phyloP scores from a whole-genome alignment of 1,284 basidiomycete species.

The Apiotrichum siamense region DNA sequence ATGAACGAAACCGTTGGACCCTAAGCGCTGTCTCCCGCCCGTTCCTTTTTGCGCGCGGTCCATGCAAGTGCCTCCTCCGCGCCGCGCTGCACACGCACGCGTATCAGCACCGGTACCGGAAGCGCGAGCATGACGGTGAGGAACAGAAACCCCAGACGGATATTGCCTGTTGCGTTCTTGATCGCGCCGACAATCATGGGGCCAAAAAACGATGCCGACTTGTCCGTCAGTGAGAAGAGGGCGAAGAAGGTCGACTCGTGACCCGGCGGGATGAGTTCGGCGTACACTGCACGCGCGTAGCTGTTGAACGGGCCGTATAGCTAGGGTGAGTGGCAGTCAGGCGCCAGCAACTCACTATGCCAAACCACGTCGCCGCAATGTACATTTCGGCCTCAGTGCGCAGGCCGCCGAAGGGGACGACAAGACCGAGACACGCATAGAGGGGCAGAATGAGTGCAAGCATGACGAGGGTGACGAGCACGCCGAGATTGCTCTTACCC shows the following conservation, averaged over 20 bases:
- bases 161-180: constrained; percentile 77
- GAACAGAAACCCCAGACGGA: constrained; percentile 83
- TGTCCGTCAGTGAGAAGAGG: constrained; percentile 82
- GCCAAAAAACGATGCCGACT: constrained; percentile 78
- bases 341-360: constrained; percentile 54
- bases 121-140: constrained; percentile 70
- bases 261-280: constrained; percentile 44
- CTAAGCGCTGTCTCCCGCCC: no score
- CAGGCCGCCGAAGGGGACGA: constrained; percentile 59
- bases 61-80: constrained; percentile 54
- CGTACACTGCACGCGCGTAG: constrained; percentile 44
- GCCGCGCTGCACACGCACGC: constrained; percentile 64
- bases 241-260: constrained; percentile 54
- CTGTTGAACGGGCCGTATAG: constrained; percentile 46
- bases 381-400: constrained; percentile 78
- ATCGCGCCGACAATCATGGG: constrained; percentile 78
- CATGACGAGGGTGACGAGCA: constrained; percentile 63
- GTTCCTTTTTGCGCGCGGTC: no score
- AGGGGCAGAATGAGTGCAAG: constrained; percentile 65
- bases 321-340: constrained; percentile 52
- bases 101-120: constrained; percentile 66
- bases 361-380: constrained; percentile 71
- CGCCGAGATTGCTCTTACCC: constrained; percentile 60
- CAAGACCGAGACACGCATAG: constrained; percentile 75
- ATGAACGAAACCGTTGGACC: no score